Conservation (phyloP, 352 stramenopile species). For the Phytophthora niederhauseri region DNA sequence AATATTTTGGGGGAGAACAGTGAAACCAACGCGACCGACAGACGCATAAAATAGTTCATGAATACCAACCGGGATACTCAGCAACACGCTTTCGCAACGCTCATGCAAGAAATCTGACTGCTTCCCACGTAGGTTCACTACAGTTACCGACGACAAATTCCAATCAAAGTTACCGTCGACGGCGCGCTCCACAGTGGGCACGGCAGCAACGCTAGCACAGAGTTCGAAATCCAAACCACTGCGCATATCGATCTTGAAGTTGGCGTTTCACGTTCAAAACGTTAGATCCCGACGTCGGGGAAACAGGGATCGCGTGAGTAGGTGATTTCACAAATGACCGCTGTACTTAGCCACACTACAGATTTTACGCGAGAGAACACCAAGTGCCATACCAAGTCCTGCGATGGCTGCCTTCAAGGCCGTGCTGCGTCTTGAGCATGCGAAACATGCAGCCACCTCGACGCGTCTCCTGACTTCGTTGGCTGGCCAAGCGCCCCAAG, state of each 20-base stretch:
- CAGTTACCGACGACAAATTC: too few relatives aligned
- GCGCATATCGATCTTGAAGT: neutral
- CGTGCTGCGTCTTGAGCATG: neutral
- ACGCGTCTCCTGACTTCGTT: slow-evolving; percentile 1
- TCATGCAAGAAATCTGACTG: slow-evolving; percentile 41
- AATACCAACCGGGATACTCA: slow-evolving; percentile 57
- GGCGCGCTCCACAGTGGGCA: too few relatives aligned
- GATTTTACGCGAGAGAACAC: neutral
- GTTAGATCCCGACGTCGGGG: neutral
- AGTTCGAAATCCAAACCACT: too few relatives aligned
- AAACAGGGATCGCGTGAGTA: neutral
- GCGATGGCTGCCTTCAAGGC: neutral
- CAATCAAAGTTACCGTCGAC: too few relatives aligned
- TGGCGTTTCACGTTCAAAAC: neutral
- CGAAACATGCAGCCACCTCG: neutral
- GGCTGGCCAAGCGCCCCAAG: neutral
- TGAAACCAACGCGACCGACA: too few relatives aligned
- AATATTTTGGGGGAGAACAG: too few relatives aligned
- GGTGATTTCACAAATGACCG: neutral
- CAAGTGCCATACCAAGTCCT: neutral
- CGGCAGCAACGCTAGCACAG: too few relatives aligned
- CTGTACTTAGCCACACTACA: neutral
- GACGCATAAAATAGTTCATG: too few relatives aligned
- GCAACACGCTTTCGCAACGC: slow-evolving; percentile 54
- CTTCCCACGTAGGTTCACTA: neutral